These are phyloP conservation scores for Eimeria praecox DNA, from an alignment of 169 alveolate genomes.

Conservation along the genomic window DNA sequence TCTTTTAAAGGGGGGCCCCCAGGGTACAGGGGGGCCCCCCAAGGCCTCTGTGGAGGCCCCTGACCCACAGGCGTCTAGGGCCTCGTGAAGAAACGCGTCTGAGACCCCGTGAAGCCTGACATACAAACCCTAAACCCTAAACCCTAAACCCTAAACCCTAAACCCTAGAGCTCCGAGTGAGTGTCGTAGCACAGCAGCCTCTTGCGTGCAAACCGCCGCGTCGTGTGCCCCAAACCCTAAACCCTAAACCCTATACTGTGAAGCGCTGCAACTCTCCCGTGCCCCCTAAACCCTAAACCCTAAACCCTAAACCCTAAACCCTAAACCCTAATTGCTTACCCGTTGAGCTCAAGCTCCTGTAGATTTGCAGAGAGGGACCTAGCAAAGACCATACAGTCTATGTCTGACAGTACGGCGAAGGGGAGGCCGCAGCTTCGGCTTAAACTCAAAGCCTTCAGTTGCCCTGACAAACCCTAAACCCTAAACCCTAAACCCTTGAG, in stretches of 20 bases:
- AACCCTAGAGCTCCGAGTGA: constrained; percentile 12
- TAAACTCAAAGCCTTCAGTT: constrained; percentile 45
- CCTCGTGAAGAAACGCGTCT: constrained; percentile 31
- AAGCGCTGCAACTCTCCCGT: background rate
- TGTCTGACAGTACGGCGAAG: constrained; percentile 76
- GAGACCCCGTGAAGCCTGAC: constrained; percentile 56
- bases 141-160: constrained; percentile 68
- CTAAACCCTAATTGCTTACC: constrained; percentile 31
- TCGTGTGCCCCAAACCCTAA: background rate
- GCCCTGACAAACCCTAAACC: constrained; percentile 68
- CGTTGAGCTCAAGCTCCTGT: constrained; percentile 76
- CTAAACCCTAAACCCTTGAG: constrained; percentile 17
- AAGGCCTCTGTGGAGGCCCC: constrained; percentile 14
- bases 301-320: constrained; percentile 41
- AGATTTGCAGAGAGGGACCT: constrained; percentile 25
- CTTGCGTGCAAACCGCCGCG: background rate
- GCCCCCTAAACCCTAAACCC: background rate
- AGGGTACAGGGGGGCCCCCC: background rate
- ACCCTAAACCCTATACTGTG: constrained; percentile 42
- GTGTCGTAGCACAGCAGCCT: too few species aligned
- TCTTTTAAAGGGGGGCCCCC: background rate
- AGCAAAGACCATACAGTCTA: constrained; percentile 62
- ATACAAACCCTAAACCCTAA: constrained; percentile 26
- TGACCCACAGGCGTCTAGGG: background rate
- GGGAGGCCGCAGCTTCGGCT: constrained; percentile 77